A percentile compares a stretch with the other conserved stretches of the same genome.
These are phyloP conservation scores for Cladosporium colombiae DNA, from an alignment of 2,329 filamentous ascomycete genomes.

Conservation along the genomic window DNA sequence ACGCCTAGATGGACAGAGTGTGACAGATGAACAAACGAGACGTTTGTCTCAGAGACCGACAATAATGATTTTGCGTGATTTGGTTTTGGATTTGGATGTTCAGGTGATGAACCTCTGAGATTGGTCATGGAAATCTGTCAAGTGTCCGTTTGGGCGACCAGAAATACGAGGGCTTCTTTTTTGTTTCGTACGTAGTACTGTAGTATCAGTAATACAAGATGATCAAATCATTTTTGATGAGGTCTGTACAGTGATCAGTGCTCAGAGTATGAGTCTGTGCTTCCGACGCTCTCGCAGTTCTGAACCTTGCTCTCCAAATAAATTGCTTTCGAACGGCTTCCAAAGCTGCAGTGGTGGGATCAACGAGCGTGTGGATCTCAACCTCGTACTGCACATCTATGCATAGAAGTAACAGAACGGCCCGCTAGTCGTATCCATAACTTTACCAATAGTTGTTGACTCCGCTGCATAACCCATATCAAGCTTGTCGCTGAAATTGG, in stretches of 20 bases:
- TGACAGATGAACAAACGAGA: not conserved
- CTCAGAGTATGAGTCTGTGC: not conserved
- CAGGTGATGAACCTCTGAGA: not conserved
- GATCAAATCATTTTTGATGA: not conserved
- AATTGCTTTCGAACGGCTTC: not conserved
- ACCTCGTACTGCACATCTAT: not conserved
- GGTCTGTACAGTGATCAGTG: not conserved
- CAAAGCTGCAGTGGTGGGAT: not conserved
- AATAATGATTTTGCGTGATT: not conserved
- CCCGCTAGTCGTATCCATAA: constrained; percentile 45
- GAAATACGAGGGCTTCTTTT: not conserved
- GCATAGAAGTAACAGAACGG: constrained; percentile 50
- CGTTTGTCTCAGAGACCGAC: not conserved
- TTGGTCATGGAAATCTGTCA: not conserved
- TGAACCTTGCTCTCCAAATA: not conserved
- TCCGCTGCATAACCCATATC: constrained; percentile 36
- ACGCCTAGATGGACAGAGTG: not conserved
- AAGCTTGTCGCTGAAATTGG: constrained; percentile 44
- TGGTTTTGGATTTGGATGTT: not conserved
- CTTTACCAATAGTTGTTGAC: constrained; percentile 29
- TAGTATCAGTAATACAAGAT: not conserved
- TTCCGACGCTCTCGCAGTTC: rapidly evolving
- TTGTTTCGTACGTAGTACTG: not conserved
- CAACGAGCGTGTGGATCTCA: not conserved
- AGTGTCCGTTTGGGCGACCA: not conserved